Conservation (phyloP, 2,329 filamentous ascomycete species). For the Stenocarpella maydis region DNA sequence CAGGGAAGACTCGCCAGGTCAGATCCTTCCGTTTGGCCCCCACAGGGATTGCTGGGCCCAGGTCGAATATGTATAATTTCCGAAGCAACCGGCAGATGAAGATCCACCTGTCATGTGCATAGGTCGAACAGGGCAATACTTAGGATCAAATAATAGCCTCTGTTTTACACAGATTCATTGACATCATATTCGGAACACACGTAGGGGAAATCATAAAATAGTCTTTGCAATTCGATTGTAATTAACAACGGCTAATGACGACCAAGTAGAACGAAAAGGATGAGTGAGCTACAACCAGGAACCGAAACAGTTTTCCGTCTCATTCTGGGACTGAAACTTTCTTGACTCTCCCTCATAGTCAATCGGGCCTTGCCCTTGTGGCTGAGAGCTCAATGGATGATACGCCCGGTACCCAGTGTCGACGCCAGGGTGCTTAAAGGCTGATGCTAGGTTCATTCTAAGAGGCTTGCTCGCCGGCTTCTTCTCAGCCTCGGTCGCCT, state of each 20-base stretch:
- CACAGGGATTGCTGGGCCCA: neutral
- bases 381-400: neutral
- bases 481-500: neutral
- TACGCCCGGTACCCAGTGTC: neutral
- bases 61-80: neutral
- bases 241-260: too few species aligned
- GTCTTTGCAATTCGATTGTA: too few species aligned
- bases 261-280: too few species aligned
- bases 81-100: neutral
- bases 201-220: neutral
- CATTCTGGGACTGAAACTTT: neutral
- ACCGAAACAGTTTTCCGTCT: neutral
- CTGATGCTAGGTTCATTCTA: neutral
- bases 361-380: neutral
- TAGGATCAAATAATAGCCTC: neutral
- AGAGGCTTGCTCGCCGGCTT: neutral
- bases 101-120: neutral
- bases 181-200: neutral
- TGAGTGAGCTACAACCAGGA: rapidly evolving
- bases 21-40: neutral
- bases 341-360: slow-evolving; percentile 9
- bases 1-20: neutral
- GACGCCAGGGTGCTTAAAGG: slow-evolving; percentile 3
- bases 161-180: neutral
- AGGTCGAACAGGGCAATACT: too few species aligned